Conservation (phyloP, 75 land plant species). For the Cryptomeria japonica region DNA sequence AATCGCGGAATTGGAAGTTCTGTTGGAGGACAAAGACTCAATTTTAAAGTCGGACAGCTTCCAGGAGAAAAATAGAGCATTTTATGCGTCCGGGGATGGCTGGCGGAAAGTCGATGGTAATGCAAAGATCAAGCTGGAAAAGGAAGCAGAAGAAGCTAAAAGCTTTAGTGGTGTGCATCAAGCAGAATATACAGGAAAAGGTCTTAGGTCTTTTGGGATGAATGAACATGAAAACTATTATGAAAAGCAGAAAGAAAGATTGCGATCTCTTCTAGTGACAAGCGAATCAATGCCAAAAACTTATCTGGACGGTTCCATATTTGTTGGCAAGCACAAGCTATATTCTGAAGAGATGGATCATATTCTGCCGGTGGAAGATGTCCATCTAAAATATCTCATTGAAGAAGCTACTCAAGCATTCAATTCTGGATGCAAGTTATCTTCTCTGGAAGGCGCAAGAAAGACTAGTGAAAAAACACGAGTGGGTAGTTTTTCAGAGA, state of each 20-base stretch:
- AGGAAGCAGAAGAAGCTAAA: constrained; percentile 13
- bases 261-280: constrained; percentile 9
- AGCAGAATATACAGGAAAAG: background rate
- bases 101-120: constrained; percentile 24
- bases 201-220: constrained; percentile 7
- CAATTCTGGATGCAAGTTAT: background rate
- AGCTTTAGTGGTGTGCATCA: background rate
- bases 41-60: constrained; percentile 30
- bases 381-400: background rate
- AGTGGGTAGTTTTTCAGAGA: background rate
- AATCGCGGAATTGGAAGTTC: constrained; percentile 39
- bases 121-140: constrained; percentile 25
- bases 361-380: background rate
- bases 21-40: constrained; percentile 33
- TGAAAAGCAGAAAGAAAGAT: constrained; percentile 13
- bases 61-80: constrained; percentile 12
- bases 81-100: background rate
- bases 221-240: background rate
- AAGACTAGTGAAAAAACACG: background rate
- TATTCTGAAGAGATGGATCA: constrained; percentile 1
- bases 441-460: background rate
- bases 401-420: background rate
- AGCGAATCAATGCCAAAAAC: constrained; percentile 7
- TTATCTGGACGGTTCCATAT: background rate
- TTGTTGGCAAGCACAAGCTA: background rate